Evolutionary conservation across 192 early-diverging fungal species (phyloP).

Genomic region (Backusella australiensis): DNA sequence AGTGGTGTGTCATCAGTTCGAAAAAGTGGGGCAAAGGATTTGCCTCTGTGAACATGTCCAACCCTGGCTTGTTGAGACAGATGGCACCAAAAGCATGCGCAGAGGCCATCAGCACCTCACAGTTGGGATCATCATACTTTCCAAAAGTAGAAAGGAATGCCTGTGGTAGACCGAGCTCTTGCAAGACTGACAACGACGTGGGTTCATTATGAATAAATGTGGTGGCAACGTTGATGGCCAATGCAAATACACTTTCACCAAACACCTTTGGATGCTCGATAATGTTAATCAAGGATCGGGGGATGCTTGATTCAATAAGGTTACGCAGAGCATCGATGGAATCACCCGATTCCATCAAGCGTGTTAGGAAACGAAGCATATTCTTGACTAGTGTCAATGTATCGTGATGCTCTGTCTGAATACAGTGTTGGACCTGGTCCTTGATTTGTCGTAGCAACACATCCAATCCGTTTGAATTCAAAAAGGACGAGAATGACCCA

Average conservation of each 20-base stretch:
- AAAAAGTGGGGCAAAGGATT: conserved; percentile 75
- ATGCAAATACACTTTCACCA: conserved; percentile 79
- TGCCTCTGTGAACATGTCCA: conserved; percentile 76
- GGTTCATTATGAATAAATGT: conserved; percentile 98
- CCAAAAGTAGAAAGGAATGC: conserved; percentile 68
- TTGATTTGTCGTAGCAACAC: conserved; percentile 77
- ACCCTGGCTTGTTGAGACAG: conserved; percentile 83
- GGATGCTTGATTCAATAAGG: conserved; percentile 86
- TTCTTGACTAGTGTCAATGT: conserved; percentile 76
- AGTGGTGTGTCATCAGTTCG: conserved; percentile 67
- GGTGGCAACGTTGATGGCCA: conserved; percentile 88
- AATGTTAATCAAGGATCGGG: conserved; percentile 69
- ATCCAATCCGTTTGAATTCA: conserved; percentile 78
- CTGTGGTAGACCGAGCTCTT: conserved; percentile 85
- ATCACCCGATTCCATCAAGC: conserved; percentile 89
- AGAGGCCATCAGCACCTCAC: conserved; percentile 62
- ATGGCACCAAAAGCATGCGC: conserved; percentile 94
- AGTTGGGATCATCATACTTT: conserved; percentile 34
- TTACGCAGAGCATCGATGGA: conserved; percentile 91
- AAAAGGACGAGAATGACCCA: conserved; percentile 74
- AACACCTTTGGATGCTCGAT: conserved; percentile 76
- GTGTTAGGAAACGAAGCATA: conserved; percentile 86
- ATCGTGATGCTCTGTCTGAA: conserved; percentile 43
- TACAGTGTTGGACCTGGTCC: conserved; percentile 55
- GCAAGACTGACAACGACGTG: conserved; percentile 87